phyloP scores from a whole-genome alignment of 305 asterid species.

The Coffea humblotiana region DNA sequence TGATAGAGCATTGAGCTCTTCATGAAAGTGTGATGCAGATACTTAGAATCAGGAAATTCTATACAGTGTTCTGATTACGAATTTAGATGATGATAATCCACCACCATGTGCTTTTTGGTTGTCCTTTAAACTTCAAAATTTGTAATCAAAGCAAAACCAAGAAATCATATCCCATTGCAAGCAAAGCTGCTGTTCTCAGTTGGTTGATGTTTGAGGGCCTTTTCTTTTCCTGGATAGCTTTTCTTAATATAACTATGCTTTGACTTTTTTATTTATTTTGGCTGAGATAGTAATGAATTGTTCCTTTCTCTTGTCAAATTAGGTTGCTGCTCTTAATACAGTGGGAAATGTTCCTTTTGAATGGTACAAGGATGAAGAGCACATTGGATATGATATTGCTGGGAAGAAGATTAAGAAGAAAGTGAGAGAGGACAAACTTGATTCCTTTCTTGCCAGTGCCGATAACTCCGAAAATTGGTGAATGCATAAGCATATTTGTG shows the following conservation, averaged over 20 bases:
- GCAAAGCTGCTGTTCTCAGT: not conserved
- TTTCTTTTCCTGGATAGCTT: slow-evolving; percentile 4
- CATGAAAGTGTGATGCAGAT: not conserved
- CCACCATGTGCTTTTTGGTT: not conserved
- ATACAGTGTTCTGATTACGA: too few relatives aligned
- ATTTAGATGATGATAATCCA: not conserved
- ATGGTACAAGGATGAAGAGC: slow-evolving; percentile 96
- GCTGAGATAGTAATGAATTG: not conserved
- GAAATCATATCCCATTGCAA: not conserved
- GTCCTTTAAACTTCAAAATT: not conserved
- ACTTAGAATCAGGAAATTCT: not conserved
- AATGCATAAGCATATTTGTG: slow-evolving; percentile 21
- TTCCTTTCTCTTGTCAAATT: slow-evolving; percentile 20
- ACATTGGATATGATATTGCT: slow-evolving; percentile 80
- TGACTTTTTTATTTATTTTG: not conserved
- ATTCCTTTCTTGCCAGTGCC: slow-evolving; percentile 71
- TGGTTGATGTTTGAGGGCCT: not conserved
- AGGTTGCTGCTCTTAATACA: slow-evolving; percentile 95
- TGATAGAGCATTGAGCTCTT: not conserved
- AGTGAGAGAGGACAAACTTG: slow-evolving; percentile 76
- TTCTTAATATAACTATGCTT: not conserved
- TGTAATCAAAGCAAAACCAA: not conserved
- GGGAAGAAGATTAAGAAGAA: slow-evolving; percentile 95
- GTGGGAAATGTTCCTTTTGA: slow-evolving; percentile 81
- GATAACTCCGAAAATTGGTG: slow-evolving; percentile 86